These are phyloP conservation scores for Acanthamoeba culbertsoni DNA, from an alignment of 208 protist genomes.

Conservation along the genomic window DNA sequence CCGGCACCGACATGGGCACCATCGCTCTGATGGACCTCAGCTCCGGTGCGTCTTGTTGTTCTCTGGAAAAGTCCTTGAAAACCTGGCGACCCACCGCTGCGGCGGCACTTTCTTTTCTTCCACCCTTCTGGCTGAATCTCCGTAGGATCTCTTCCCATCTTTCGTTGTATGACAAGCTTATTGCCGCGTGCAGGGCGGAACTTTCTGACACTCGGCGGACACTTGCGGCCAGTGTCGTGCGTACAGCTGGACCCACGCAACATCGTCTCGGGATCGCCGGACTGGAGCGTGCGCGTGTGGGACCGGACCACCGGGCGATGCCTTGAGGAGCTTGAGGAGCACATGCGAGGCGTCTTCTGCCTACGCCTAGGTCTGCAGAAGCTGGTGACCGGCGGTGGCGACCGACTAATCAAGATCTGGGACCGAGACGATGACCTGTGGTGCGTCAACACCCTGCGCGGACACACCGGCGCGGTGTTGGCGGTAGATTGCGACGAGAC, in stretches of 20 bases:
- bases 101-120: no score
- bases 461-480: neutral
- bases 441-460: constrained; percentile 54
- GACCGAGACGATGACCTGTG: constrained; percentile 53
- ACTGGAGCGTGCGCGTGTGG: constrained; percentile 47
- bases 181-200: neutral
- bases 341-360: constrained; percentile 21
- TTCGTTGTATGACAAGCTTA: no score
- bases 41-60: neutral
- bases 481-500: neutral
- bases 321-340: constrained; percentile 32
- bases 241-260: neutral
- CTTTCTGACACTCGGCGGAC: neutral
- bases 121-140: neutral
- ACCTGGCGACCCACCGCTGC: neutral
- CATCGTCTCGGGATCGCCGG: constrained; percentile 33
- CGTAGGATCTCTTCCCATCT: neutral
- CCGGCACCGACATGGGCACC: neutral
- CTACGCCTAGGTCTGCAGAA: constrained; percentile 13
- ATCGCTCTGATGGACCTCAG: neutral
- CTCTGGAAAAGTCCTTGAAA: neutral
- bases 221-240: constrained; percentile 9
- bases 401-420: constrained; percentile 32
- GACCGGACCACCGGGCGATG: constrained; percentile 17
- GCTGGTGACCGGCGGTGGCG: constrained; percentile 28